Evolutionary conservation across 2,329 filamentous ascomycete species (phyloP).

Genomic region (Magnaporthiopsis poae): DNA sequence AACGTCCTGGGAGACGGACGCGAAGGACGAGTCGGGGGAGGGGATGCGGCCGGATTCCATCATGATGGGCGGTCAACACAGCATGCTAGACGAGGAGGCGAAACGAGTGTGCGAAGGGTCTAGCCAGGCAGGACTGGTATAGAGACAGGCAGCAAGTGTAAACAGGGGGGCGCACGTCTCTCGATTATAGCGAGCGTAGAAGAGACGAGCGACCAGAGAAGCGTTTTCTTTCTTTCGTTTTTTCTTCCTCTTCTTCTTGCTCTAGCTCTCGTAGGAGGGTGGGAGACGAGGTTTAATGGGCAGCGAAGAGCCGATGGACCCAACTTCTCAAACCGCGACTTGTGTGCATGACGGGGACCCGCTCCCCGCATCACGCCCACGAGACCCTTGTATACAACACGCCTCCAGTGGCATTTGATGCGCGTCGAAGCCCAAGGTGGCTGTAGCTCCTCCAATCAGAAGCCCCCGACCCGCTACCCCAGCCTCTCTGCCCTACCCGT

Average conservation of each 20-base stretch:
- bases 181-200: neutral
- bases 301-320: neutral
- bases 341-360: neutral
- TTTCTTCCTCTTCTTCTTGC: neutral
- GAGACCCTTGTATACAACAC: neutral
- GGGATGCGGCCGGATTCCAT: conserved; percentile 6
- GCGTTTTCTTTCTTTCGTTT: neutral
- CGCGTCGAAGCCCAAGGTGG: neutral
- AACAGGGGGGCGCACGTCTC: neutral
- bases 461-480: neutral
- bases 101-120: neutral
- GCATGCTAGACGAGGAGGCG: neutral
- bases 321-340: neutral
- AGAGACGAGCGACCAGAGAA: neutral
- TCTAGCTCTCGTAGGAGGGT: neutral
- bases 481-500: neutral
- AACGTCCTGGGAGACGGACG: conserved; percentile 4
- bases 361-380: neutral
- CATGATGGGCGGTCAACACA: neutral
- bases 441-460: neutral
- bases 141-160: neutral
- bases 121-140: neutral
- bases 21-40: conserved; percentile 10
- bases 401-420: neutral
- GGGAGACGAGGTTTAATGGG: neutral